Conservation (phyloP, 2,329 filamentous ascomycete genomes). For the Colletotrichum brevisporum region DNA sequence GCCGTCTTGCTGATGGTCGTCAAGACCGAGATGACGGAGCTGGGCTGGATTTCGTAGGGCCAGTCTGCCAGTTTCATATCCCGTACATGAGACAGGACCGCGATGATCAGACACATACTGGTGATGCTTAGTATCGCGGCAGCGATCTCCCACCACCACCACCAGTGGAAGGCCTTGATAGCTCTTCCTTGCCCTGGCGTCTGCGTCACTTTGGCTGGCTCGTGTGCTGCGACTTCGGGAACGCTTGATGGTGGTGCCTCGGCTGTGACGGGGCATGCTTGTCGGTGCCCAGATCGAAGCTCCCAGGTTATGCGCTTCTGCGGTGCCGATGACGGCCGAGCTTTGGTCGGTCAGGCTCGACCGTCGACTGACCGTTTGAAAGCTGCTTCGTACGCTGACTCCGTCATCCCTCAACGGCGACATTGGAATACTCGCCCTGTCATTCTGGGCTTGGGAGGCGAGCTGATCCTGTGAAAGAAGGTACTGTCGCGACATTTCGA, state of each 20-base stretch:
- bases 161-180: conserved; percentile 13
- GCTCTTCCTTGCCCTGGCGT: not conserved
- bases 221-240: not conserved
- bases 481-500: not conserved
- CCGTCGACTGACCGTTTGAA: not conserved
- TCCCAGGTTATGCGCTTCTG: not conserved
- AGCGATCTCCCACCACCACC: conserved; percentile 37
- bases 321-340: not conserved
- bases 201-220: not conserved
- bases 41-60: conserved; percentile 45
- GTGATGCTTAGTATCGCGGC: conserved; percentile 28
- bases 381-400: not conserved
- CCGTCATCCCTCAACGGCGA: not conserved
- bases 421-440: not conserved
- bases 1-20: conserved; percentile 49
- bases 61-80: conserved; percentile 17
- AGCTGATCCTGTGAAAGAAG: not conserved
- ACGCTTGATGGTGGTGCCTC: not conserved
- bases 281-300: not conserved
- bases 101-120: conserved; percentile 27
- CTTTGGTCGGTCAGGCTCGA: conserved; percentile 1
- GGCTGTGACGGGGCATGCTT: not conserved
- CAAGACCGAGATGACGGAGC: conserved; percentile 52
- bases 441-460: not conserved
- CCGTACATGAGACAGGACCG: conserved; percentile 16